Conservation (phyloP, 176 grass and related monocot species). For the Zoysia japonica region DNA sequence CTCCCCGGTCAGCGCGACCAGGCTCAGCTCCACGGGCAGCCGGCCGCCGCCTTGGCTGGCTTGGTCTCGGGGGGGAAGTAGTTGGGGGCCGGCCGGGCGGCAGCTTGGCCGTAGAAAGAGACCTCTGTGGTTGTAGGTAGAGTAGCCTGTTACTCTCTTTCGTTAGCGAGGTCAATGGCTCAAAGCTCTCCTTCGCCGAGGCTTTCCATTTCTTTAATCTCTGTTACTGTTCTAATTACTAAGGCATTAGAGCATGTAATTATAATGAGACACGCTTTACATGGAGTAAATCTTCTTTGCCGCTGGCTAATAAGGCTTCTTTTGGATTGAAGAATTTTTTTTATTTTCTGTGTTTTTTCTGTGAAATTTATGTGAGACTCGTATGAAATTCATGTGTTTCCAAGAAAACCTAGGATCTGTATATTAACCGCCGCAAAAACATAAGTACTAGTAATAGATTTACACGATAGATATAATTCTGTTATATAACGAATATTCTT, state of each 20-base stretch:
- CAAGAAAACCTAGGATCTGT: too few species aligned
- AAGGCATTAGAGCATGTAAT: conserved; percentile 49
- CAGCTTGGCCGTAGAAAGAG: conserved; percentile 32
- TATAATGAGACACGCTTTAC: conserved; percentile 47
- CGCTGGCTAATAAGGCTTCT: background rate
- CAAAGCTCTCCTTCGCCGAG: conserved; percentile 45
- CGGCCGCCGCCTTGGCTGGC: conserved; percentile 15
- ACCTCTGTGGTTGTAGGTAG: conserved; percentile 23
- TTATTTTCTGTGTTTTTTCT: too few species aligned
- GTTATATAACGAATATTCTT: conserved; percentile 21
- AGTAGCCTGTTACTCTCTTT: conserved; percentile 47
- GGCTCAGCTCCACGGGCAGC: background rate
- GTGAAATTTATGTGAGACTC: too few species aligned
- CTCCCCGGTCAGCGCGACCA: background rate
- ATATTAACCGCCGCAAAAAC: too few species aligned
- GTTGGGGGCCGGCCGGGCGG: conserved; percentile 21
- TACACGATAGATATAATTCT: background rate
- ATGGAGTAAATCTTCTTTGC: background rate
- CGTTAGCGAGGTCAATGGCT: conserved; percentile 33
- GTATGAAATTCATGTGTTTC: too few species aligned
- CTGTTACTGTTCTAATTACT: conserved; percentile 44
- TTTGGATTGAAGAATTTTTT: too few species aligned
- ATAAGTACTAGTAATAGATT: background rate
- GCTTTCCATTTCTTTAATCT: conserved; percentile 30
- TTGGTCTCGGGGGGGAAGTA: conserved; percentile 29